These are phyloP conservation scores for Scopulariopsis brevicaulis DNA, from an alignment of 2,329 filamentous ascomycete genomes.

Conservation along the genomic window DNA sequence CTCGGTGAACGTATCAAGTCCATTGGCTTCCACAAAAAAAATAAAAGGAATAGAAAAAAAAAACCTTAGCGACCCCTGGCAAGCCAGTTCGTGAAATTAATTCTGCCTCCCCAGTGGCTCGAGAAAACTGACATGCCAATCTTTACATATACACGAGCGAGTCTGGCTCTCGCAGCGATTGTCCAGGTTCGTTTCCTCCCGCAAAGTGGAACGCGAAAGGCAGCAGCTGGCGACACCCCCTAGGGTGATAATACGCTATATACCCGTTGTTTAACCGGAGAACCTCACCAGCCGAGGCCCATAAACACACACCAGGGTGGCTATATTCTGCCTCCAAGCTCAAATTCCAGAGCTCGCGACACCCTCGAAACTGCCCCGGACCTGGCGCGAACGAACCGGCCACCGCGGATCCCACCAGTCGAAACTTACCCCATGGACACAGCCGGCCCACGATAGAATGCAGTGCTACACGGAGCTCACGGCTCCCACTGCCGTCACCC, in stretches of 20 bases:
- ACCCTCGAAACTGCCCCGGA: background rate
- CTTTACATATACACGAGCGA: background rate
- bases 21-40: too few relatives aligned
- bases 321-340: background rate
- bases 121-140: background rate
- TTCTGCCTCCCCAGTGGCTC: too few relatives aligned
- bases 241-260: background rate
- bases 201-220: background rate
- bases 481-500: conserved; percentile 86
- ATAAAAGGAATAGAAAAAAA: too few relatives aligned
- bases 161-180: background rate
- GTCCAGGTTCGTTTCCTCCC: background rate
- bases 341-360: background rate
- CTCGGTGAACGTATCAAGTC: background rate
- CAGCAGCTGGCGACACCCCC: background rate
- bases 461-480: conserved; percentile 96
- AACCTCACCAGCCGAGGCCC: background rate
- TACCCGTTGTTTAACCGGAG: background rate
- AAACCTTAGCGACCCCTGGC: too few relatives aligned
- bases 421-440: background rate
- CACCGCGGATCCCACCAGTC: background rate
- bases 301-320: background rate
- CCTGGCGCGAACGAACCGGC: background rate
- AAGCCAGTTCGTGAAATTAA: too few relatives aligned
- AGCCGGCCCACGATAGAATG: conserved; percentile 41